Conservation (phyloP, 441 rosid genomes). For the Euphorbia neoarborescens region DNA sequence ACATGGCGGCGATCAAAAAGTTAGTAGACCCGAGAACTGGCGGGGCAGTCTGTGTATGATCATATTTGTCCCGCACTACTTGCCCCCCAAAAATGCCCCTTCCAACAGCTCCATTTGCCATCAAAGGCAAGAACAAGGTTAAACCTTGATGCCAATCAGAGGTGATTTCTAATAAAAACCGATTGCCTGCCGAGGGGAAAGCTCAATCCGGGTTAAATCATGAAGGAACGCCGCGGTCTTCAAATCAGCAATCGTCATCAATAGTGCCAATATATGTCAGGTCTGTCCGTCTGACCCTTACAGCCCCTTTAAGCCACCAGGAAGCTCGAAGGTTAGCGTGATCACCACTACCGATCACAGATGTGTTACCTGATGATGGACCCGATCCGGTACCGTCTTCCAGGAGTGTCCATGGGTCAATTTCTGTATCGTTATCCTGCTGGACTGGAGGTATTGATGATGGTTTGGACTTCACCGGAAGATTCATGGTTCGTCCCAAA, state of each 20-base stretch:
- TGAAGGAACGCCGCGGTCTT: conserved; percentile 29
- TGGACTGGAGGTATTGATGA: conserved; percentile 22
- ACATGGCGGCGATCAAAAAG: conserved; percentile 27
- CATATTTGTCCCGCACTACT: conserved; percentile 16
- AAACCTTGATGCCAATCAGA: conserved; percentile 17
- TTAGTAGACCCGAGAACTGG: conserved; percentile 26
- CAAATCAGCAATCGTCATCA: conserved; percentile 80
- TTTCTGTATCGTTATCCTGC: conserved; percentile 54
- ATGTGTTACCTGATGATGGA: conserved; percentile 45
- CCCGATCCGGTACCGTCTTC: conserved; percentile 89
- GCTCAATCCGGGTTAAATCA: conserved; percentile 22
- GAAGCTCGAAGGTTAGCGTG: conserved; percentile 73
- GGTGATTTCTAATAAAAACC: conserved; percentile 12
- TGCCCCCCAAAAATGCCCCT: conserved; percentile 23
- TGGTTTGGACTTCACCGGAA: conserved; percentile 46
- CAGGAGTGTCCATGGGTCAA: conserved; percentile 92
- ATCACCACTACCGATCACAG: conserved; percentile 49
- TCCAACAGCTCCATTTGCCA: conserved; percentile 27
- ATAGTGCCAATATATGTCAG: conserved; percentile 80
- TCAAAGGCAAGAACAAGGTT: conserved; percentile 20
- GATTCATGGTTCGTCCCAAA: conserved; percentile 35
- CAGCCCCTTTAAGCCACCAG: conserved; percentile 87
- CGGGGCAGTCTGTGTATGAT: conserved; percentile 17
- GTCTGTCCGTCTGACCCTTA: conserved; percentile 79
- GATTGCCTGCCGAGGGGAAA: conserved; percentile 28